These are phyloP conservation scores for Pseudogymnoascus sp. DNA, from an alignment of 2,329 filamentous ascomycete species.

Conservation along the genomic window DNA sequence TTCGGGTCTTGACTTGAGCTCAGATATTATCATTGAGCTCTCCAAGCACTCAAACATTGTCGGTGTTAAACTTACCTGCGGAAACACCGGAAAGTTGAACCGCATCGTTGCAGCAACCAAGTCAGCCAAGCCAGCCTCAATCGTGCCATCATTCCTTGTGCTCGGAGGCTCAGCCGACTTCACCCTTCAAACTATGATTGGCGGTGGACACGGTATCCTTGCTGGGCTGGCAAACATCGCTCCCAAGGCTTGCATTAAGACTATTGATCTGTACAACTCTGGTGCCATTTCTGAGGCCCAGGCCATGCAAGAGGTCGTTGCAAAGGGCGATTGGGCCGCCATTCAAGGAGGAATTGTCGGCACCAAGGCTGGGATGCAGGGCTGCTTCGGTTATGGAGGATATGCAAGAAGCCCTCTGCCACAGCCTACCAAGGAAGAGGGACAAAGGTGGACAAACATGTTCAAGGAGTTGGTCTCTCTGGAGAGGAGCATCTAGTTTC, in stretches of 20 bases:
- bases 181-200: slow-evolving; percentile 61
- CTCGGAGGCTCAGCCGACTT: slow-evolving; percentile 70
- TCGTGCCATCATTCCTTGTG: slow-evolving; percentile 53
- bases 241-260: slow-evolving; percentile 55
- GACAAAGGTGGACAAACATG: slow-evolving; percentile 46
- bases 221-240: slow-evolving; percentile 65
- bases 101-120: slow-evolving; percentile 48
- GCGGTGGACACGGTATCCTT: slow-evolving; percentile 65
- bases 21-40: slow-evolving; percentile 74
- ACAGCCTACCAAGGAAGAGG: slow-evolving; percentile 43
- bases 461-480: slow-evolving; percentile 46
- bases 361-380: slow-evolving; percentile 58
- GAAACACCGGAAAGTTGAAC: slow-evolving; percentile 61
- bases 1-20: slow-evolving; percentile 81
- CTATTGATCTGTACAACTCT: slow-evolving; percentile 52
- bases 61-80: slow-evolving; percentile 88
- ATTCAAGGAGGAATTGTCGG: slow-evolving; percentile 63
- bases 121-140: slow-evolving; percentile 48
- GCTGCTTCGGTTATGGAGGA: slow-evolving; percentile 58
- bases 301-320: slow-evolving; percentile 56
- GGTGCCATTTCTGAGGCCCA: slow-evolving; percentile 55
- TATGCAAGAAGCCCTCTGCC: slow-evolving; percentile 43
- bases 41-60: slow-evolving; percentile 76
- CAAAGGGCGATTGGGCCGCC: slow-evolving; percentile 61
- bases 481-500: slow-evolving; percentile 40